Evolutionary conservation across 2,329 filamentous ascomycete genomes (phyloP), one percentile per base, ranked within the genome.

Genomic region (Pleurostoma richardsiae): DNA sequence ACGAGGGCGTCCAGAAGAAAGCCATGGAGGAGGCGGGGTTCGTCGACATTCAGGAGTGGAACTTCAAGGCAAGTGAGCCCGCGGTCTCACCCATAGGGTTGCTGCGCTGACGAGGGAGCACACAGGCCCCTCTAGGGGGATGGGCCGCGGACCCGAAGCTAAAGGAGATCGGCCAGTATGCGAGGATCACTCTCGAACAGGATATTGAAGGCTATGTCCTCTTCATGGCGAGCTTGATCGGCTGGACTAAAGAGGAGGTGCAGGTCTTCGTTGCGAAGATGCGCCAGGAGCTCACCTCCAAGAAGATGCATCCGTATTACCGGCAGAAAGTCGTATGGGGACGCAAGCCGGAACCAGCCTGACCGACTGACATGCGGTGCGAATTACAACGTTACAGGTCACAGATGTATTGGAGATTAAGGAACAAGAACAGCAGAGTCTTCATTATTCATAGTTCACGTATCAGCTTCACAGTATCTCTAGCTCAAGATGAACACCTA

Each of bases 21-120:
- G 58, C 55, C 3, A 77, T 83, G 62, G 67, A 72, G 56, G 71
- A 76, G 30, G 72, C 76, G 1, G 81, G 81, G 0, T 83, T 81
- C 48, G 69, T 75, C 3, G 76, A 83, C 46, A 71, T 84, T 8
- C 64, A 76, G 41, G 72, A 79, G 52, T 67, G 69, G 30, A 57
- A 75, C 10, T 70, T 68, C 52, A 80, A 78, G 59, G 66, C 82
- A 28, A 43, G 56, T 50, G n/a, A 19, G 4, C 8, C 8, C n/a
- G n/a, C 33, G 33, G 33, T n/a, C 33, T 36, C 6, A 11, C 6
- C 28, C 10, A n/a, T 27, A 41, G 28, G 29, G 26, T 41, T 28
- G 26, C 7, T 36, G 27, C 45, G 48, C 7, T 45, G 36, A 3
- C 6, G 19, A 19, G 19, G 8, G 10, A 10, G 31, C 27, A 42